Percentiles rank a stretch among this genome's conserved stretches.
These are phyloP conservation scores for Flaveria robusta DNA, from an alignment of 129 eudicot genomes.

Conservation along the genomic window DNA sequence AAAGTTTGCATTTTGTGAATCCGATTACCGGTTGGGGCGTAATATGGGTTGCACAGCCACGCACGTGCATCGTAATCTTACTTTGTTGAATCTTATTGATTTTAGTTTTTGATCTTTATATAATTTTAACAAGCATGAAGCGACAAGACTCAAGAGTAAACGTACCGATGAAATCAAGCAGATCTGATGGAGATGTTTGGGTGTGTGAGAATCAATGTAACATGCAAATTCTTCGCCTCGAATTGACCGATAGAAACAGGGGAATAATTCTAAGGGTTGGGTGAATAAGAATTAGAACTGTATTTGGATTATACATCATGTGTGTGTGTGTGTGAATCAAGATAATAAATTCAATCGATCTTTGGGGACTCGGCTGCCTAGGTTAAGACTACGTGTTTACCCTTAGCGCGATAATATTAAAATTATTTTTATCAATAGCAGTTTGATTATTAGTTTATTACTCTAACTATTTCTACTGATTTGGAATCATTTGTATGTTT, in stretches of 20 bases:
- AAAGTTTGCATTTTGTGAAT: too few relatives aligned
- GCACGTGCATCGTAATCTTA: too few relatives aligned
- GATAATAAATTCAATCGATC: slow-evolving; percentile 35
- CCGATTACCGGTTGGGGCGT: too few relatives aligned
- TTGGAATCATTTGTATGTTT: too few relatives aligned
- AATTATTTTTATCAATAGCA: too few relatives aligned
- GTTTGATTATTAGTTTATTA: too few relatives aligned
- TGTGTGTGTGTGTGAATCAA: slow-evolving; percentile 15
- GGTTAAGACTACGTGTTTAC: slow-evolving; percentile 41
- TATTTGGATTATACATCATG: slow-evolving; percentile 14
- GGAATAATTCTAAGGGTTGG: slow-evolving; percentile 46
- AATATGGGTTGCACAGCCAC: too few relatives aligned
- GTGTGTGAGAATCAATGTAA: slow-evolving; percentile 16
- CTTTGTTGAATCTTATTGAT: too few relatives aligned
- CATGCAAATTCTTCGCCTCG: slow-evolving; percentile 16
- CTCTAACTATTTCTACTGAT: too few relatives aligned
- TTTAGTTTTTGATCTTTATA: too few relatives aligned
- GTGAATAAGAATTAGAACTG: slow-evolving; percentile 11
- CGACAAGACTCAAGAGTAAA: not conserved
- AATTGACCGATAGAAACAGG: slow-evolving; percentile 27
- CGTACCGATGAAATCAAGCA: slow-evolving; percentile 21
- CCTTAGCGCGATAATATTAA: not conserved
- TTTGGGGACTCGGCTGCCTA: slow-evolving; percentile 19
- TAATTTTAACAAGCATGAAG: too few relatives aligned
- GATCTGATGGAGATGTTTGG: slow-evolving; percentile 34